Evolutionary conservation across 768 basidiomycete species (phyloP).

Genomic region (Lactarius pseudohatsudake): DNA sequence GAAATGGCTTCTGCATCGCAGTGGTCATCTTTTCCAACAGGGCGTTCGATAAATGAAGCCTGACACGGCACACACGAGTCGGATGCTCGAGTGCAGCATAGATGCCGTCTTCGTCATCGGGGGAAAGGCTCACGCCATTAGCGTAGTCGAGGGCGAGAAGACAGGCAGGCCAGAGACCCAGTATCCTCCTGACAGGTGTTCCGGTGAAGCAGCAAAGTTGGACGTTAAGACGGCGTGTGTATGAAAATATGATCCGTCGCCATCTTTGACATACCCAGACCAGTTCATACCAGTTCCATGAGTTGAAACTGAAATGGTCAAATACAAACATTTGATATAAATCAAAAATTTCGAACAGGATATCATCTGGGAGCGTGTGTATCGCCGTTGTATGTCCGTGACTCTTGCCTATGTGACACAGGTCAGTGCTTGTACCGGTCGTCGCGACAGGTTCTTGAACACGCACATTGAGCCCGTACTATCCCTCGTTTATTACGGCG

Average conservation of each 20-base stretch:
- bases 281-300: neutral
- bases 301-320: too few relatives aligned
- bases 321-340: neutral
- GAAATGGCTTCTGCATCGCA: too few relatives aligned
- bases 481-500: neutral
- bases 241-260: neutral
- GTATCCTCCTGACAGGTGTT: neutral
- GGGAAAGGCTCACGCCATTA: too few relatives aligned
- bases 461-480: neutral
- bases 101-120: too few relatives aligned
- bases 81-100: too few relatives aligned
- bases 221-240: neutral
- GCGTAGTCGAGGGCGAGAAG: too few relatives aligned
- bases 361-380: neutral
- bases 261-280: neutral
- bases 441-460: neutral
- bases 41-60: too few relatives aligned
- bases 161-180: too few relatives aligned
- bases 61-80: too few relatives aligned
- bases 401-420: neutral
- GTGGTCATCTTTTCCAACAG: too few relatives aligned
- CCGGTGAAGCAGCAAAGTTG: neutral
- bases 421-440: neutral
- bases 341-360: neutral
- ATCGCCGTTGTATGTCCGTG: neutral